Conservation (phyloP, 2,329 filamentous ascomycete species). For the Conoideocrella luteorostrata region DNA sequence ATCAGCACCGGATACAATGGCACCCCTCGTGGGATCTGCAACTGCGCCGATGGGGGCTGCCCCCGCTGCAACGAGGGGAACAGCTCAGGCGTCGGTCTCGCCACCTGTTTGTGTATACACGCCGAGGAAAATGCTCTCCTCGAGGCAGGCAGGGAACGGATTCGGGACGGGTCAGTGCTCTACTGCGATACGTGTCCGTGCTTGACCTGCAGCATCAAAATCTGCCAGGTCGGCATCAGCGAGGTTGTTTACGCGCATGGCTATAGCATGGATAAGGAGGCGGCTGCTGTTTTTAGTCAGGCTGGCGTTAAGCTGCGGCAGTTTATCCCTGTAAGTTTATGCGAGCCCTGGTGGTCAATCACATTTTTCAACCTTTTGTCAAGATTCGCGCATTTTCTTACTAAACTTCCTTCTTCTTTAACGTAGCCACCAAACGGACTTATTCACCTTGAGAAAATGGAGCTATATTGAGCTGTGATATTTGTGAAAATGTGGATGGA, state of each 20-base stretch:
- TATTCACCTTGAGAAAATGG: slow-evolving; percentile 53
- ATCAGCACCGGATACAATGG: slow-evolving; percentile 97
- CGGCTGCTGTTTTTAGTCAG: slow-evolving; percentile 73
- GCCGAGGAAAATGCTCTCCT: slow-evolving; percentile 96
- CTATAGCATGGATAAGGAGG: slow-evolving; percentile 89
- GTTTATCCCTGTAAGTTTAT: slow-evolving; percentile 67
- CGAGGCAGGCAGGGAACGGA: slow-evolving; percentile 86
- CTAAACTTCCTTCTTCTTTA: neutral
- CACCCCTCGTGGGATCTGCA: slow-evolving; percentile 80
- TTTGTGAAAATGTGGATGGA: neutral
- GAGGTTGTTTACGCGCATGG: slow-evolving; percentile 93
- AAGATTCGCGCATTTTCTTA: neutral
- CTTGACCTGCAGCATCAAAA: slow-evolving; percentile 97
- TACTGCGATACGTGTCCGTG: slow-evolving; percentile 98
- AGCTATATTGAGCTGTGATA: slow-evolving; percentile 23
- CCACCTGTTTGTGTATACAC: slow-evolving; percentile 92
- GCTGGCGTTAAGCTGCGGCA: slow-evolving; percentile 82
- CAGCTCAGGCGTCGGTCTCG: slow-evolving; percentile 63
- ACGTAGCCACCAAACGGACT: slow-evolving; percentile 56
- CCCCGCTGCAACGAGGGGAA: slow-evolving; percentile 73
- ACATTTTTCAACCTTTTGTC: neutral
- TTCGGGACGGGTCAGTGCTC: slow-evolving; percentile 72
- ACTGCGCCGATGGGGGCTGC: slow-evolving; percentile 92
- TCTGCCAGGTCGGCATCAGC: slow-evolving; percentile 88
- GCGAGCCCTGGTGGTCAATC: slow-evolving; percentile 4